Conservation (phyloP, 2,329 filamentous ascomycete species). For the Didymella arachidicola region DNA sequence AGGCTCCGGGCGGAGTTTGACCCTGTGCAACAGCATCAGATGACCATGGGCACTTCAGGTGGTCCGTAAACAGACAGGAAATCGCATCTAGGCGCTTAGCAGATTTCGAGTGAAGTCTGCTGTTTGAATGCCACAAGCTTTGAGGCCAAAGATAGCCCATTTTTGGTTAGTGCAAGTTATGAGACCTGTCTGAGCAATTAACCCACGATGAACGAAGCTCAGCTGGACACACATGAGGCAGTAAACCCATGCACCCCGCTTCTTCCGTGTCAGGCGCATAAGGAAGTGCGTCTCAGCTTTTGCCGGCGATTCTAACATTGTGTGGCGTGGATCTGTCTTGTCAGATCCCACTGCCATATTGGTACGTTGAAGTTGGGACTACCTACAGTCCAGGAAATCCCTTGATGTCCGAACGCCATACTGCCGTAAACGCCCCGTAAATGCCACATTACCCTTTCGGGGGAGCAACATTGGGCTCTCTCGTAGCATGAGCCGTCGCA, state of each 20-base stretch:
- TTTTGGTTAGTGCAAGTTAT: conserved; percentile 4
- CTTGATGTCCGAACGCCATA: neutral
- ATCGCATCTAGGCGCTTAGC: conserved; percentile 2
- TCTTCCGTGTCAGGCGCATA: conserved; percentile 1
- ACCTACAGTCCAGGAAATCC: conserved; percentile 32
- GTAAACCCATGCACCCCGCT: neutral
- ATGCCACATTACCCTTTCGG: conserved; percentile 21
- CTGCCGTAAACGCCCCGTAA: conserved; percentile 15
- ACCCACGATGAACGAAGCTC: neutral
- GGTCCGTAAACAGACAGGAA: neutral
- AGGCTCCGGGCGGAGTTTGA: conserved; percentile 31
- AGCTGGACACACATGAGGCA: conserved; percentile 2
- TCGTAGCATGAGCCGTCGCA: neutral
- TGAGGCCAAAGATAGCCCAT: neutral
- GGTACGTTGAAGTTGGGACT: conserved; percentile 23
- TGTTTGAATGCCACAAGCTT: neutral
- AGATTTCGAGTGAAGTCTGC: neutral
- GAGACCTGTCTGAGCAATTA: conserved; percentile 7
- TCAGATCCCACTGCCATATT: conserved; percentile 26
- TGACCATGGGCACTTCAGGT: conserved; percentile 30
- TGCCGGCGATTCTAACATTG: conserved; percentile 1
- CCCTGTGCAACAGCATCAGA: conserved; percentile 39
- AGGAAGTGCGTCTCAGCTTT: neutral
- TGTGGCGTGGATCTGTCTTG: conserved; percentile 12
- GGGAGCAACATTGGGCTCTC: neutral